Base-by-base conservation (phyloP, 352 stramenopile genomes). In the Pelagophyceae sp. region DNA sequence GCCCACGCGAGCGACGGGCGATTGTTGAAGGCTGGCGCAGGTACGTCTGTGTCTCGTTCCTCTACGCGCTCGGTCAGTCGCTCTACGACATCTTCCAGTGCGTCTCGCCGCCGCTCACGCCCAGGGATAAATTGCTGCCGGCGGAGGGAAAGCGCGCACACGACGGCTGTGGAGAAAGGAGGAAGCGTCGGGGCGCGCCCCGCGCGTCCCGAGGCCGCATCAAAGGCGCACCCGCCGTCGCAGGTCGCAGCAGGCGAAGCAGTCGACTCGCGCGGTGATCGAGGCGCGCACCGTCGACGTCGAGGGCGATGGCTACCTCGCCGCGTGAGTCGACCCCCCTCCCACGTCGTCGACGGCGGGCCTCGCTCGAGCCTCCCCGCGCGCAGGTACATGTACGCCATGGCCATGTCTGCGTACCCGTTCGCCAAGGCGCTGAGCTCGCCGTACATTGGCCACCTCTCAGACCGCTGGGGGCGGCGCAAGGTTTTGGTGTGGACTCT, bases 81-180 rank as follows among this genome's bases (percentile, higher is more conserved):
- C 61, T 71, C 29, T 71, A 71, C 61, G 61, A 71, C 61, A 71
- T 71, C 61, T 71, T 71, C 61, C 61, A 71, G 61, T 38, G 29
- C 11, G 45, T 54, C 45, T 11, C 45, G 11, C 45, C n/a, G n/a
- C n/a, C n/a, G n/a, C n/a, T n/a, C n/a, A n/a, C n/a, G n/a, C n/a
- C n/a, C n/a, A n/a, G n/a, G n/a, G n/a, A n/a, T n/a, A n/a, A n/a
- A n/a, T n/a, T n/a, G n/a, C n/a, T n/a, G n/a, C n/a, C n/a, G n/a
- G n/a, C n/a, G n/a, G n/a, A n/a, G n/a, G n/a, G n/a, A n/a, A n/a
- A n/a, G n/a, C n/a, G n/a, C n/a, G n/a, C n/a, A n/a, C 11, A 54
- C 45, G 45, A 54, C 11, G 11, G 45, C 11, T 54, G 45, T 23
- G 45, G 45, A 54, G 11, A 54, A 54, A 54, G 11, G 45, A 54